Evolutionary conservation across 2,329 filamentous ascomycete species (phyloP).

Genomic region (Parascedosporium putredinis): DNA sequence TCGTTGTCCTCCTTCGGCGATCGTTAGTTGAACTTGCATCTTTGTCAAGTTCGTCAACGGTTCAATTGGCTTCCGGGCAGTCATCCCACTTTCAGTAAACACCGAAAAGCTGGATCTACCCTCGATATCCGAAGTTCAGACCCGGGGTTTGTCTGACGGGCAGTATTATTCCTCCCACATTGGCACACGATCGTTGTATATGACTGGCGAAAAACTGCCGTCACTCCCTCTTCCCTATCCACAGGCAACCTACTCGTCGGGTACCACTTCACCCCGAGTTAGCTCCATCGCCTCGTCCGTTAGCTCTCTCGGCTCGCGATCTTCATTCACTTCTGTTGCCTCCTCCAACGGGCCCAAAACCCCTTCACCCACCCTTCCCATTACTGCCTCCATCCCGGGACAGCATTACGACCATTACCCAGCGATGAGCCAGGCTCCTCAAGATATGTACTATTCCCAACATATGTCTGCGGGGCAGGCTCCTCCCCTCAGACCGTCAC

Average conservation of each 20-base stretch:
- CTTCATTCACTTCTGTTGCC: constrained; percentile 43
- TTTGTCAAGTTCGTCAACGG: not conserved
- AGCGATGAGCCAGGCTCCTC: constrained; percentile 69
- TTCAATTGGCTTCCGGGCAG: constrained; percentile 1
- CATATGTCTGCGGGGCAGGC: constrained; percentile 72
- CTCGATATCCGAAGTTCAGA: constrained; percentile 73
- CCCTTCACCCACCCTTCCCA: constrained; percentile 58
- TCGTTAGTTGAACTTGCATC: constrained; percentile 2
- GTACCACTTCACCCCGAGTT: constrained; percentile 64
- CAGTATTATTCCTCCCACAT: constrained; percentile 36
- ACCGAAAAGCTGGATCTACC: constrained; percentile 93
- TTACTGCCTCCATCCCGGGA: constrained; percentile 31
- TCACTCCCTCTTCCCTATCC: constrained; percentile 59
- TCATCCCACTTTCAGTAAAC: constrained; percentile 21
- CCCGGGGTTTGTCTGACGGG: constrained; percentile 64
- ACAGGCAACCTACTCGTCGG: constrained; percentile 60
- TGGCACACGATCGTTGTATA: constrained; percentile 41
- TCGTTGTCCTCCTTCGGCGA: too few species aligned
- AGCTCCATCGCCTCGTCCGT: constrained; percentile 52
- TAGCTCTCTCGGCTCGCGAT: constrained; percentile 42
- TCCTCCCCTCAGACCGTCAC: constrained; percentile 66
- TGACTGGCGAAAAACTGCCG: constrained; percentile 59
- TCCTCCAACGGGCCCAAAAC: constrained; percentile 61
- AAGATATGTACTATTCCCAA: constrained; percentile 77
- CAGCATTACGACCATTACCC: constrained; percentile 33